Conservation (phyloP, 257 asterid species). For the Paraleonurus japonicus region DNA sequence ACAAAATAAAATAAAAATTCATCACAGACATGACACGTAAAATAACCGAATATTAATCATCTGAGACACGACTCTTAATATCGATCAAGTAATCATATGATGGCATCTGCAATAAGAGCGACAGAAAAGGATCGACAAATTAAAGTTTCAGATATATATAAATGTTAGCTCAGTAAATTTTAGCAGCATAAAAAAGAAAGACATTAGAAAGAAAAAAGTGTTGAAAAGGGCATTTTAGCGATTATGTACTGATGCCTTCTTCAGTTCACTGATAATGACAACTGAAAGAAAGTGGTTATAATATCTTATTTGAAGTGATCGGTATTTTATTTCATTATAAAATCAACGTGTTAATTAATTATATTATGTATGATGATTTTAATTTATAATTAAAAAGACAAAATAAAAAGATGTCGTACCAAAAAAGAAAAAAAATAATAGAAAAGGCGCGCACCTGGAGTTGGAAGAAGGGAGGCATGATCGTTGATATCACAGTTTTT, state of each 20-base stretch:
- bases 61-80: neutral
- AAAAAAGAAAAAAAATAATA: no score
- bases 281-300: neutral
- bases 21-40: neutral
- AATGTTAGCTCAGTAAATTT: neutral
- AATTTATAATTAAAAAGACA: no score
- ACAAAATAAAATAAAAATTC: neutral
- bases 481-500: constrained; percentile 23
- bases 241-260: no score
- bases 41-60: neutral
- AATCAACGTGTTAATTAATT: neutral
- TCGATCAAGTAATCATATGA: neutral
- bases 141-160: neutral
- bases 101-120: constrained; percentile 18
- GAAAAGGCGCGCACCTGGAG: constrained; percentile 31
- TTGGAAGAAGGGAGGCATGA: constrained; percentile 41
- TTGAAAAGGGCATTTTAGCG: neutral
- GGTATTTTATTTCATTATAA: neutral
- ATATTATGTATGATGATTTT: no score
- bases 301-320: neutral
- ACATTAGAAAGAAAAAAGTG: no score
- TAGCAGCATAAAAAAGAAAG: neutral
- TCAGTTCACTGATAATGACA: no score
- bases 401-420: no score
- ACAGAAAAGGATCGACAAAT: neutral